Base-by-base conservation (phyloP, 148 eudicot genomes). In the Beta vulgaris region DNA sequence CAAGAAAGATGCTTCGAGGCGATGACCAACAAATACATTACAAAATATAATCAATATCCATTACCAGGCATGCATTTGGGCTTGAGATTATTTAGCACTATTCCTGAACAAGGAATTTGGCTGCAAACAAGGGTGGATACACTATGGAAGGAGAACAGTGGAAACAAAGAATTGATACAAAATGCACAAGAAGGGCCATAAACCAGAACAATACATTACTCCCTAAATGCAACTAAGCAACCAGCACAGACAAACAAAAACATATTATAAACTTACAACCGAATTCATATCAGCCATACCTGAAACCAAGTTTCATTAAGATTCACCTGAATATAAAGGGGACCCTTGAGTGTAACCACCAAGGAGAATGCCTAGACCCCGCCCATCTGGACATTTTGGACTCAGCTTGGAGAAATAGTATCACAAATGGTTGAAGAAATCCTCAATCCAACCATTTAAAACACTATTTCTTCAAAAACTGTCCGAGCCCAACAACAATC, bases 381-480 rank as follows among this genome's bases (percentile, higher is more conserved):
- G 59, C 64, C 51, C 44, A 46, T 74, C 55, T 35, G 58, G 67
- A 78, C 62, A 80, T 63, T 26, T 14, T 43, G 86, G 83, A 80
- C 86, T 72, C 76, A 73, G 65, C 80, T 83, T 77, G 70, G 75
- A 83, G 74, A 77, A 79, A 83, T 83, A 83, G 86, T 80, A 70
- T 73, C 46, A 36, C 39, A 76, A 83, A 83, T 80, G 86, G 86
- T 80, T 83, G 73, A 74, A 79, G 83, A 61, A 55, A 73, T 67
- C 73, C 73, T 83, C 83, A 69, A 83, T 79, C 77, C 78, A 83
- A 77, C 86, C 86, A 73, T 83, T 83, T 76, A 74, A 76, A 77
- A 79, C 83, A 83, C 83, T 83, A 83, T 80, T 67, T 80, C 83
- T 77, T 78, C 86, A 79, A 76, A 79, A 77, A 73, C 48, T 76